Percentiles rank a stretch among this genome's conserved stretches.
Conservation (phyloP, 2,329 filamentous ascomycete genomes). For the Penicillium sp. region DNA sequence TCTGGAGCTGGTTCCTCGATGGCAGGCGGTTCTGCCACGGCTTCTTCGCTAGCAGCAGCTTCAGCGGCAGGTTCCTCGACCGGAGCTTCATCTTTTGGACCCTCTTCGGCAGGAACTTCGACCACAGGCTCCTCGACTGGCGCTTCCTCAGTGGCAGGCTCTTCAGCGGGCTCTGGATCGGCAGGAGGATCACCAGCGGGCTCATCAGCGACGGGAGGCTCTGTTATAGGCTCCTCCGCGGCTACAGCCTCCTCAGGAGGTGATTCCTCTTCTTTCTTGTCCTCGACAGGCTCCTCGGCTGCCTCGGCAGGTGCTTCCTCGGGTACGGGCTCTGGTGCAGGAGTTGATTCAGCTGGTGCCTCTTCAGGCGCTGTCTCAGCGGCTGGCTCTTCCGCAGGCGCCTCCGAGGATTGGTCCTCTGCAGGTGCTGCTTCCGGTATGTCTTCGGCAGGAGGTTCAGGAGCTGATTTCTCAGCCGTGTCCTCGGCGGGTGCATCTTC, state of each 20-base stretch:
- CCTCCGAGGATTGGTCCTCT: constrained; percentile 3
- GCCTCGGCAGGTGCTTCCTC: constrained; percentile 16
- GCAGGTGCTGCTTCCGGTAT: not conserved
- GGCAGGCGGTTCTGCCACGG: constrained; percentile 12
- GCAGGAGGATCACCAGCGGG: constrained; percentile 12
- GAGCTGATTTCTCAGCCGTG: constrained; percentile 1
- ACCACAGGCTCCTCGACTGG: constrained; percentile 10
- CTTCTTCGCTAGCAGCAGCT: constrained; percentile 10
- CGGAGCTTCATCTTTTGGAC: not conserved
- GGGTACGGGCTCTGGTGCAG: not conserved
- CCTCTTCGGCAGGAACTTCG: constrained; percentile 12
- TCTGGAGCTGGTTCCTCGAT: constrained; percentile 4
- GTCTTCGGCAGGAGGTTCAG: not conserved
- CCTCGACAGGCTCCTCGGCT: constrained; percentile 11
- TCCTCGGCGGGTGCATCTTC: not conserved
- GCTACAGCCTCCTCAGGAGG: constrained; percentile 14
- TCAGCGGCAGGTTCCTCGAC: constrained; percentile 10
- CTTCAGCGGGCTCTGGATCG: constrained; percentile 5
- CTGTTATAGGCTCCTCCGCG: constrained; percentile 9
- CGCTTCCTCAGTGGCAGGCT: constrained; percentile 4
- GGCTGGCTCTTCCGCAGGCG: constrained; percentile 11
- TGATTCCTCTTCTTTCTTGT: constrained; percentile 10
- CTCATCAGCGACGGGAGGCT: constrained; percentile 8
- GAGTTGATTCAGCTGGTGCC: constrained; percentile 4
- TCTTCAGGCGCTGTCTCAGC: constrained; percentile 15